Evolutionary conservation across 2,329 filamentous ascomycete species (phyloP).

Genomic region (Thielaviopsis musarum): DNA sequence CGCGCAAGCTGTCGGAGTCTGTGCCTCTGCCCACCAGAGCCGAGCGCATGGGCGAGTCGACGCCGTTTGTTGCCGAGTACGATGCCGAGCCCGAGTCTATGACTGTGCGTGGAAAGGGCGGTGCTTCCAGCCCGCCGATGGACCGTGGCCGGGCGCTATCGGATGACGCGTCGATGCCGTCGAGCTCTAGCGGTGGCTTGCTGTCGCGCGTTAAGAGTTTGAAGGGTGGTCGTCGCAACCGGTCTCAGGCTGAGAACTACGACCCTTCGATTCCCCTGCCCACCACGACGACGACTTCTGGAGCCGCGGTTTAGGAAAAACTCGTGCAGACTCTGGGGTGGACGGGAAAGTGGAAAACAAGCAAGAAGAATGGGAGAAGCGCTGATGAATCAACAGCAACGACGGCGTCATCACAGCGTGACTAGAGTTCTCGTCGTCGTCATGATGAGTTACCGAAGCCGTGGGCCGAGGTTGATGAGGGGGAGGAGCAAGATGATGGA

Average conservation of each 20-base stretch:
- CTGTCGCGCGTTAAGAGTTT: slow-evolving; percentile 68
- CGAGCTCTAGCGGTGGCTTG: slow-evolving; percentile 41
- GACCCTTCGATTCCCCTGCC: slow-evolving; percentile 10
- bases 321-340: slow-evolving; percentile 11
- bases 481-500: neutral
- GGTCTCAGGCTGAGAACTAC: slow-evolving; percentile 10
- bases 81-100: slow-evolving; percentile 38
- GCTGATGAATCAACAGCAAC: neutral
- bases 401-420: neutral
- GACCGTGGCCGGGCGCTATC: slow-evolving; percentile 8
- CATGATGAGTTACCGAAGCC: neutral
- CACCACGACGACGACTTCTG: slow-evolving; percentile 16
- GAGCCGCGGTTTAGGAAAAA: slow-evolving; percentile 25
- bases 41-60: slow-evolving; percentile 8
- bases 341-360: slow-evolving; percentile 6
- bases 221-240: slow-evolving; percentile 43
- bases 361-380: neutral
- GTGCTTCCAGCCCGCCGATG: slow-evolving; percentile 12
- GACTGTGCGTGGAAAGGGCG: slow-evolving; percentile 24
- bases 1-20: slow-evolving; percentile 24
- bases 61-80: slow-evolving; percentile 36
- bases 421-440: neutral
- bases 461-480: neutral
- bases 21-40: slow-evolving; percentile 10
- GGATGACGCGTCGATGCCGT: slow-evolving; percentile 3